Evolutionary conservation across 2,329 filamentous ascomycete species (phyloP).

Genomic region (Podosphaera fusca): DNA sequence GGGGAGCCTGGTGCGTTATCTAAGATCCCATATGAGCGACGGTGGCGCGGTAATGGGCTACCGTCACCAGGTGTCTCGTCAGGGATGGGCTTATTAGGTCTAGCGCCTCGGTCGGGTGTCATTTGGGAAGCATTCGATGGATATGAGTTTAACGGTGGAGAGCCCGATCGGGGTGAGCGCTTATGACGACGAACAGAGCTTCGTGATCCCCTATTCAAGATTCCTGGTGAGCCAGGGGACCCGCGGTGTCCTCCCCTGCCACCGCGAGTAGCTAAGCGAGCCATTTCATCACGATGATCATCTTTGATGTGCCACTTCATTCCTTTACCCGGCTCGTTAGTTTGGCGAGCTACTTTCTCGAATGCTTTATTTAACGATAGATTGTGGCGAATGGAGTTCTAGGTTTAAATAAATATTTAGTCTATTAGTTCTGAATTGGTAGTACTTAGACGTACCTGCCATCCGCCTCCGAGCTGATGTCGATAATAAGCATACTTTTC

Average conservation of each 20-base stretch:
- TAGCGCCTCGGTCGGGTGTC: constrained; percentile 31
- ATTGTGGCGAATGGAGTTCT: constrained; percentile 95
- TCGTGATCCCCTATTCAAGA: constrained; percentile 1
- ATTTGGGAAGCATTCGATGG: constrained; percentile 19
- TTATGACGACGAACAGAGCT: constrained; percentile 31
- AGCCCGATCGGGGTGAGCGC: constrained; percentile 26
- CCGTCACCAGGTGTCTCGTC: constrained; percentile 23
- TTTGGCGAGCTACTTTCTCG: constrained; percentile 74
- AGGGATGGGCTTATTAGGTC: constrained; percentile 14
- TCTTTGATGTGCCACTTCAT: constrained; percentile 97
- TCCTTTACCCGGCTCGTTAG: constrained; percentile 89
- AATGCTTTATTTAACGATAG: constrained; percentile 87
- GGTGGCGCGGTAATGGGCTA: constrained; percentile 36
- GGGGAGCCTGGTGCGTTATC: constrained; percentile 30
- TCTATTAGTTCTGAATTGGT: neutral
- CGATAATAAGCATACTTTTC: constrained; percentile 84
- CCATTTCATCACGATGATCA: constrained; percentile 68
- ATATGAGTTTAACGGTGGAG: constrained; percentile 21
- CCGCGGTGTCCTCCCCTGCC: constrained; percentile 41
- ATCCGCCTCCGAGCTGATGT: constrained; percentile 49
- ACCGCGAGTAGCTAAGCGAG: constrained; percentile 29
- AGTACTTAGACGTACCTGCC: constrained; percentile 48
- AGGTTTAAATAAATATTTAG: neutral
- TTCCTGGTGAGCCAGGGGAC: constrained; percentile 42
- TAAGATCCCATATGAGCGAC: constrained; percentile 23